Evolutionary conservation across 75 land plant species (phyloP).

Genomic region (Isoetes taiwanensis): DNA sequence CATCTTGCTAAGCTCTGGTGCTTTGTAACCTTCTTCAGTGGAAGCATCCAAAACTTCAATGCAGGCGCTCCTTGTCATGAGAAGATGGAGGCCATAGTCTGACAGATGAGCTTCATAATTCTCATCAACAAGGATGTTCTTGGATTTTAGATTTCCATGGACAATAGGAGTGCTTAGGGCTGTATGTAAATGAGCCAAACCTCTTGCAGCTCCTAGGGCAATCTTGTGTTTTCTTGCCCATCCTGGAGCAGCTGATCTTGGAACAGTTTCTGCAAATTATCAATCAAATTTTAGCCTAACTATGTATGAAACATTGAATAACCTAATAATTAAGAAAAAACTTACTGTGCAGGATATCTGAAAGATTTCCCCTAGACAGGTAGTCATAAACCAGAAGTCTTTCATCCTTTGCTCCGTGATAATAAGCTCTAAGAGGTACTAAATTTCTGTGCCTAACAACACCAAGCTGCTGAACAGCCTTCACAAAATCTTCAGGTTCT

Average conservation of each 20-base stretch:
- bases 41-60: conserved; percentile 12
- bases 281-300: neutral
- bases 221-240: conserved; percentile 27
- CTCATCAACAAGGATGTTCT: conserved; percentile 27
- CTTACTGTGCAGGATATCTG: conserved; percentile 6
- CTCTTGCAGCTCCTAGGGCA: conserved; percentile 24
- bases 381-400: conserved; percentile 3
- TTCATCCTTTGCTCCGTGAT: neutral
- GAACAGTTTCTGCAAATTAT: conserved; percentile 6
- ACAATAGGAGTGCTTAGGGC: conserved; percentile 10
- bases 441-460: neutral
- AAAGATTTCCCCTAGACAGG: neutral
- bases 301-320: neutral
- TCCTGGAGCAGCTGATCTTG: neutral
- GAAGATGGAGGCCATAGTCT: conserved; percentile 18
- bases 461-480: conserved; percentile 2
- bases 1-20: conserved; percentile 12
- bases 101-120: conserved; percentile 22
- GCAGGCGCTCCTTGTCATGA: conserved; percentile 11
- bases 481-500: neutral
- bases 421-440: conserved; percentile 6
- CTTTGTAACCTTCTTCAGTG: conserved; percentile 21
- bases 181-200: conserved; percentile 22
- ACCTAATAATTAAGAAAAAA: neutral
- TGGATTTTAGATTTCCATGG: conserved; percentile 30